Evolutionary conservation across 306 rosid genomes (phyloP).

Genomic region (Echinosophora koreensis): DNA sequence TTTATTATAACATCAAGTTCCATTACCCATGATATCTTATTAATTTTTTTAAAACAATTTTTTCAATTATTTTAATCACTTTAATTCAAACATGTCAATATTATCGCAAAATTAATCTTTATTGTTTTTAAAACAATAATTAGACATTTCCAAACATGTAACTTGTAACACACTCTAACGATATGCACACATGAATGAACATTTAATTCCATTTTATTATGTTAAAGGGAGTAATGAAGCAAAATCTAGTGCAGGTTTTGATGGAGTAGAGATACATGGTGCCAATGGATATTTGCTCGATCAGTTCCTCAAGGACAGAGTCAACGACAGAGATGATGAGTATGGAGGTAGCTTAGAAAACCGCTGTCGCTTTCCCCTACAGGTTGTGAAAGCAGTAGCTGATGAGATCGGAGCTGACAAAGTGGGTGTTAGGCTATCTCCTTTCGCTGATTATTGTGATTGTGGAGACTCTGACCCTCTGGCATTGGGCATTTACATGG

Average conservation of each 20-base stretch:
- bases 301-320: constrained; percentile 57
- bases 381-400: constrained; percentile 56
- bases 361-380: constrained; percentile 69
- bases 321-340: constrained; percentile 55
- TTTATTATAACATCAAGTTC: too few relatives aligned
- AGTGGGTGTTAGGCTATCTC: constrained; percentile 82
- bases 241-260: constrained; percentile 51
- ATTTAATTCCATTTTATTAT: not conserved
- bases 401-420: constrained; percentile 65
- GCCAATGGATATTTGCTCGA: constrained; percentile 66
- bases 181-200: not conserved
- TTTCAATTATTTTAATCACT: too few relatives aligned
- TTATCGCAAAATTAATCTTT: too few relatives aligned
- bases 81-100: too few relatives aligned
- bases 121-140: too few relatives aligned
- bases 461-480: constrained; percentile 76
- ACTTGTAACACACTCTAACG: not conserved
- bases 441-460: constrained; percentile 62
- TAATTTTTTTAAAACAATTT: too few relatives aligned
- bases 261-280: constrained; percentile 66
- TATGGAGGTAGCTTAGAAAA: constrained; percentile 64
- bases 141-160: too few relatives aligned
- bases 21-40: too few relatives aligned
- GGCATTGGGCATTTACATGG: constrained; percentile 66
- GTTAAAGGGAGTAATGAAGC: not conserved